Base-by-base conservation (phyloP, 495 filamentous ascomycete genomes). In the Daldinia caldariorum region DNA sequence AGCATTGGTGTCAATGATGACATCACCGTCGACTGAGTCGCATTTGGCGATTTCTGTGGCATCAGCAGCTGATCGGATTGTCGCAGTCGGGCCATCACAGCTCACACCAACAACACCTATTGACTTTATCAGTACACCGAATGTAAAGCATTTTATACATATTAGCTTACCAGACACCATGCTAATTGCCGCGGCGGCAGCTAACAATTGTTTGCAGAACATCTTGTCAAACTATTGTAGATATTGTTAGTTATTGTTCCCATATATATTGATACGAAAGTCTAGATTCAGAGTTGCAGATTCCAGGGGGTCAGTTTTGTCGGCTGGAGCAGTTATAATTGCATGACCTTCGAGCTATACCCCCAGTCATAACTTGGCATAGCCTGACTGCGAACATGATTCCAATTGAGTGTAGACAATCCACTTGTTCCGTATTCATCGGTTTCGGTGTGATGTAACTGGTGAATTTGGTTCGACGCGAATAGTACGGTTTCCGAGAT, bases 151-250 rank as follows among this genome's bases (percentile, higher is more conserved):
- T 0, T 0, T n/a, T 0, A 32, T 2, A 0, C 3, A n/a, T 7
- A 58, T 83, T 83, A 89, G 82, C 49, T 53, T 81, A 92, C 93
- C 94, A 69, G 89, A 73, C 14, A 66, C 70, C 32, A 77, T 56
- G 75, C 84, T 82, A 69, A 89, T 83, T 69, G 90, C 93, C 80
- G 94, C 80, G 47, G 87, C 86, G 77, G 92, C 90, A 73, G 96
- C 84, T 67, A 93, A 78, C 81, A 93, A 85, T 76, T 89, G 88
- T 81, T 86, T 82, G 83, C 89, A 84, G 78, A 89, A 86, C 94
- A 98, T 97, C 77, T 77, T 85, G 85, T 13, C 65, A 58, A 67
- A 76, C 77, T 76, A 53, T 53, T 32, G 5, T 18, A 7, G 41
- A n/a, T 29, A 13, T 14, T 26, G 53, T 57, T 20, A 37, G 29